Percentiles rank a stretch among this genome's conserved stretches.
phyloP scores from a whole-genome alignment of 2,329 filamentous ascomycete species.

The Penicillium olsonii region DNA sequence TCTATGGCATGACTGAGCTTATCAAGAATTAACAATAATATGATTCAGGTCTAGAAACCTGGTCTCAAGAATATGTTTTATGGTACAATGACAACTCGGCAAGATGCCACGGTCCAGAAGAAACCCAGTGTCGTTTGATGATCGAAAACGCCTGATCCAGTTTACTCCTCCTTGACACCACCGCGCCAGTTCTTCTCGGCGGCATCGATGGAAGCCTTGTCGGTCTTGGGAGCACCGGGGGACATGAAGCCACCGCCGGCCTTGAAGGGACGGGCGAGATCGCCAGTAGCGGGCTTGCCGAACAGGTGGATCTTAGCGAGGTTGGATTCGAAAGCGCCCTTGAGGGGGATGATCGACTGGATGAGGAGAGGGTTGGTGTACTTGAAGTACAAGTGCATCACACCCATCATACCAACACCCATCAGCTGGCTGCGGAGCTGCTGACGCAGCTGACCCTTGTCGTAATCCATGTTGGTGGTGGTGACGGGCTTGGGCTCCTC shows the following conservation, averaged over 20 bases:
- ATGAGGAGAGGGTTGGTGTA: constrained; percentile 99
- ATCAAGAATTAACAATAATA: constrained; percentile 1
- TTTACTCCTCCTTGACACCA: constrained; percentile 54
- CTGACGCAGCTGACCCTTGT: constrained; percentile 78
- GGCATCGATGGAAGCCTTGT: constrained; percentile 72
- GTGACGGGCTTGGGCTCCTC: constrained; percentile 96
- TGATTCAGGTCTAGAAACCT: background rate
- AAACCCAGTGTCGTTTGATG: background rate
- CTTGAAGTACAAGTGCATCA: constrained; percentile 99
- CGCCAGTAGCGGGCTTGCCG: constrained; percentile 80
- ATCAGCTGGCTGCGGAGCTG: constrained; percentile 90
- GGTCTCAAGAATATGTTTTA: constrained; percentile 3
- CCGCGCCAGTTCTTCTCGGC: constrained; percentile 53
- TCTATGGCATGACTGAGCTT: background rate
- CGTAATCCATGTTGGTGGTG: constrained; percentile 95
- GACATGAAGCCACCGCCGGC: constrained; percentile 77
- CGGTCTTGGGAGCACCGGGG: constrained; percentile 73
- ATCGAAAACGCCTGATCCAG: background rate
- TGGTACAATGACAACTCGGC: constrained; percentile 2
- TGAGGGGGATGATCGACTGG: constrained; percentile 97
- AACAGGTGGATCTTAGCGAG: constrained; percentile 93
- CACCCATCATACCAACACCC: constrained; percentile 95
- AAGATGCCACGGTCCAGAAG: constrained; percentile 3
- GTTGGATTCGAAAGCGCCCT: constrained; percentile 93
- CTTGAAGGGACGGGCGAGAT: constrained; percentile 97